Evolutionary conservation across 2,329 filamentous ascomycete genomes (phyloP).

Genomic region (Fusarium sp.): DNA sequence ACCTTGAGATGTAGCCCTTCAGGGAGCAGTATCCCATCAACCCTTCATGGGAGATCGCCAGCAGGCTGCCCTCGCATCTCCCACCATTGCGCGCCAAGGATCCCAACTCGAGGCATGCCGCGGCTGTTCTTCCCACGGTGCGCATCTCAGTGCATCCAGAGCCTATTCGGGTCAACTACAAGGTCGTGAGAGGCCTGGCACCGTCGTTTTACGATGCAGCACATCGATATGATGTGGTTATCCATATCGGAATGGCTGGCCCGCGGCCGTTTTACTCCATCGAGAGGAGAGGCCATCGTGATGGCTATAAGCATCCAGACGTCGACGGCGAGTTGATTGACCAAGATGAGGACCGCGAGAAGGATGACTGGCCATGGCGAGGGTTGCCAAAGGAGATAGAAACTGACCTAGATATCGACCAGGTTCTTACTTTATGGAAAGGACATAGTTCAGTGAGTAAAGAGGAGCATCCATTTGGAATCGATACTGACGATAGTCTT

Average conservation of each 20-base stretch:
- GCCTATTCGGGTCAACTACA: conserved; percentile 78
- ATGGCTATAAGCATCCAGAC: conserved; percentile 77
- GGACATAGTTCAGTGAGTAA: conserved; percentile 60
- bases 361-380: conserved; percentile 65
- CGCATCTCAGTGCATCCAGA: conserved; percentile 73
- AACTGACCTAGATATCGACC: conserved; percentile 68
- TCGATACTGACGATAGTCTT: conserved; percentile 23
- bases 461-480: not conserved
- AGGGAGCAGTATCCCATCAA: conserved; percentile 77
- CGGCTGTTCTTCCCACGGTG: conserved; percentile 58
- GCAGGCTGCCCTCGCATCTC: conserved; percentile 73
- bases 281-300: conserved; percentile 76
- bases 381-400: conserved; percentile 66
- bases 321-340: conserved; percentile 72
- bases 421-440: conserved; percentile 68
- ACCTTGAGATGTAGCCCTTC: conserved; percentile 71
- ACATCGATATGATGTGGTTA: conserved; percentile 68
- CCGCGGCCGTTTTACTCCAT: conserved; percentile 73
- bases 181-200: conserved; percentile 70
- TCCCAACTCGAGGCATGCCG: conserved; percentile 46
- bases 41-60: conserved; percentile 83
- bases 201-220: conserved; percentile 69
- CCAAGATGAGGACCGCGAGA: conserved; percentile 63
- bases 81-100: conserved; percentile 62
- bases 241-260: conserved; percentile 87